Evolutionary conservation across 345 rosid species (phyloP), one percentile per base, ranked within the genome.

Genomic region (Populus tremula): DNA sequence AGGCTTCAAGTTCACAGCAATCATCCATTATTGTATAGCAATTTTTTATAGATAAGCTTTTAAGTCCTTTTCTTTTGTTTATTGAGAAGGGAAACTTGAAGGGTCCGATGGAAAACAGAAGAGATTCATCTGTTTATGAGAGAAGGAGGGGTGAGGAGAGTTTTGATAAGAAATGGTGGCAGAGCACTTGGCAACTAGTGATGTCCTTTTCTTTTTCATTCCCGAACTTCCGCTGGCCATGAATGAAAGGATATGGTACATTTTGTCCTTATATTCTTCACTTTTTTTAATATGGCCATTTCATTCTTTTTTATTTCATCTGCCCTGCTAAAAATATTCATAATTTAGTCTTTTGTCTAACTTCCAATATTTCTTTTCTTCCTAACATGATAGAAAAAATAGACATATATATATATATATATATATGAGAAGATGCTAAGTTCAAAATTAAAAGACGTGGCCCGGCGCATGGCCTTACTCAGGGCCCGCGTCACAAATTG

Each of bases 151-250:
- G 47, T 31, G 68, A 4, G 59, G n/a, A 25, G 61, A 18, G 10
- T 17, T 3, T 38, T 16, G 53, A 25, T 20, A 2, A 29, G 53
- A 41, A 62, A 3, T 41, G 8, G 62, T 1, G 43, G 10, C 45
- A 5, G 64, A 29, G 73, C 18, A 67, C 70, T 76, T 82, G 87
- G 73, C 74, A 67, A 69, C 27, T 80, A 76, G 76, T 66, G 78
- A 36, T 70, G 84, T 86, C 84, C 23, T 80, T 74, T 78, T 87
- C 82, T 9, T 67, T 79, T 68, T 73, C 80, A 67, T 78, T 74
- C 83, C 78, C 56, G 65, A 20, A 64, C 72, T 20, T 56, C 21
- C 33, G 29, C 27, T 9, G 27, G 39, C 11, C 45, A 20, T 67
- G 50, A 61, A 56, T n/a, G 25, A n/a, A 56, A 56, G 53, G 63